These are phyloP conservation scores for Ophioceras dolichostomum DNA, from an alignment of 2,329 filamentous ascomycete genomes.

Conservation along the genomic window DNA sequence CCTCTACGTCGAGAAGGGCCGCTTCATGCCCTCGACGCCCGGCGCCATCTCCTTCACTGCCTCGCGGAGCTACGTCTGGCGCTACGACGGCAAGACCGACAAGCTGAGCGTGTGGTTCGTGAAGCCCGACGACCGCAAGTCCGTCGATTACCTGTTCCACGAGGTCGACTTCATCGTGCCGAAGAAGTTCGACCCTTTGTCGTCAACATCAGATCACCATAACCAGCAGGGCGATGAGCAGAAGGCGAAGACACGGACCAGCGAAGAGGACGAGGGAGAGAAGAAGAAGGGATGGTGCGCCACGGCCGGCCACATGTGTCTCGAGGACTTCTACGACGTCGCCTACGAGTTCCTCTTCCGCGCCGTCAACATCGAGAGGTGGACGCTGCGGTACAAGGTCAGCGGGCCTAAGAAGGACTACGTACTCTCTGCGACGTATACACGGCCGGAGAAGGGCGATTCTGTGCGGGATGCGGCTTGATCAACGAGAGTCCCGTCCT, in stretches of 20 bases:
- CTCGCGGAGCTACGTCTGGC: slow-evolving; percentile 57
- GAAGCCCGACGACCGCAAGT: slow-evolving; percentile 45
- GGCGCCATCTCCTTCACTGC: slow-evolving; percentile 43
- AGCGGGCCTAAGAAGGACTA: slow-evolving; percentile 67
- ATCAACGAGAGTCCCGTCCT: no score
- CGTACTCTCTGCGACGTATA: slow-evolving; percentile 42
- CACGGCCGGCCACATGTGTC: slow-evolving; percentile 56
- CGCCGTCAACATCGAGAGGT: slow-evolving; percentile 42
- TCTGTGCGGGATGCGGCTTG: no score
- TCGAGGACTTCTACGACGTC: slow-evolving; percentile 60
- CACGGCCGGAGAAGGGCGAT: slow-evolving; percentile 16
- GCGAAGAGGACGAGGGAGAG: slow-evolving; percentile 10
- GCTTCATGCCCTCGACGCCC: slow-evolving; percentile 43
- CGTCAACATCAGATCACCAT: no score
- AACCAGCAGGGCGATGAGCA: slow-evolving; percentile 3
- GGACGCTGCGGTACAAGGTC: slow-evolving; percentile 52
- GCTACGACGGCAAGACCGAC: slow-evolving; percentile 51
- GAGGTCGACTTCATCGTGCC: slow-evolving; percentile 49
- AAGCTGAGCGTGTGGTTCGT: slow-evolving; percentile 62
- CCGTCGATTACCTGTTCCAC: slow-evolving; percentile 65
- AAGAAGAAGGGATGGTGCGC: slow-evolving; percentile 39
- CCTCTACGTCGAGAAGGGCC: slow-evolving; percentile 56
- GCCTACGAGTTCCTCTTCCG: slow-evolving; percentile 54
- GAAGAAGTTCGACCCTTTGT: no score
- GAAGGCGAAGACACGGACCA: slow-evolving; percentile 14